Evolutionary conservation across 2,329 filamentous ascomycete species (phyloP), one percentile per base, ranked within the genome.

Genomic region (Aspergillus fijiensis): DNA sequence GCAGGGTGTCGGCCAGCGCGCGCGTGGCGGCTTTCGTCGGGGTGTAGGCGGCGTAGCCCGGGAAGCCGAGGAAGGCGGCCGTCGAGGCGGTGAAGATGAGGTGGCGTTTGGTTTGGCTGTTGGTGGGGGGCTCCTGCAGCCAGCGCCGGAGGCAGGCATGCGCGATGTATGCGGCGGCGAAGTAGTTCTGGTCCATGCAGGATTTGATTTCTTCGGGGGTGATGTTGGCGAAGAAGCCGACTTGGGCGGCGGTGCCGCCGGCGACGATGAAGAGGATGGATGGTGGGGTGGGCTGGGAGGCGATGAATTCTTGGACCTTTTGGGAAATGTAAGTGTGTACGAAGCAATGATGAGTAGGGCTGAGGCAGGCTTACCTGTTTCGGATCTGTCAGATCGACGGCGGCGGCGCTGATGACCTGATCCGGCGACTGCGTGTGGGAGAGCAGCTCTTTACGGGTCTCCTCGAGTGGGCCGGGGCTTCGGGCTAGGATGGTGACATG

Each of bases 171-270:
- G 59, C 50, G 1, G 55, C 42, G 0, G 60, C 33, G n/a, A 59
- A 57, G 51, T 63, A 64, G n/a, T 64, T 61, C 9, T 19, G 19
- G 12, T 59, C 57, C 47, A 64, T 51, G 60, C 64, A 67, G 19
- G 50, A 35, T 7, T 49, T 57, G 23, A 68, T 61, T 1, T 55
- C 35, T 1, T 54, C 33, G 1, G 66, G 51, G 4, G 60, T 27
- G 16, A 66, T 63, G 48, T 65, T 61, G 21, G 59, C 62, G 14
- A 68, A 60, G 42, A 66, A 65, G 9, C 66, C 66, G 2, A 66
- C 27, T 49, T 68, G 57, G 9, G 53, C 55, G 23, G 60, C 47
- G 0, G 60, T 60, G 6, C 66, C 64, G 19, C 66, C 66, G 3
- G 65, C 65, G 14, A 58, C 55, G 52, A 65, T 67, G 49, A 65